A percentile compares a stretch with the other conserved stretches of the same genome.
phyloP scores from a whole-genome alignment of 768 basidiomycete species.

The Lactarius quietus region DNA sequence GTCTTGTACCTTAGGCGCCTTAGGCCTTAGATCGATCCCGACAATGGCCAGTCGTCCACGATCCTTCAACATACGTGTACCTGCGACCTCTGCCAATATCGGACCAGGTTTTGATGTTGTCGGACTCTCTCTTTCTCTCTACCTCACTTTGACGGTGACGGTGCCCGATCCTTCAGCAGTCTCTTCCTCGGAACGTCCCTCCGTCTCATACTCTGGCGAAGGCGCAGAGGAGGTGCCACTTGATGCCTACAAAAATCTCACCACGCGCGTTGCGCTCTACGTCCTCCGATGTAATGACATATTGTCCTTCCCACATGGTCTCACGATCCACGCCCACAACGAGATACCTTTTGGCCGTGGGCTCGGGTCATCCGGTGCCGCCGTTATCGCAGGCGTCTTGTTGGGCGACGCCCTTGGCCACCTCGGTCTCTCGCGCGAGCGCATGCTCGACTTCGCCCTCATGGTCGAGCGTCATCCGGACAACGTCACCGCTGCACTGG shows the following conservation, averaged over 20 bases:
- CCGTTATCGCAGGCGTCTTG: slow-evolving; percentile 96
- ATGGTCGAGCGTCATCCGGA: slow-evolving; percentile 99
- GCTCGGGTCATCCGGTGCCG: slow-evolving; percentile 95
- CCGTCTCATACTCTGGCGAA: slow-evolving; percentile 79
- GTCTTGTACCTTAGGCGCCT: too few relatives aligned
- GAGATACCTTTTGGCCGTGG: slow-evolving; percentile 98
- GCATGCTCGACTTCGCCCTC: slow-evolving; percentile 91
- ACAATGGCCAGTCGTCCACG: slow-evolving; percentile 10
- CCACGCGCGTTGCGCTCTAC: slow-evolving; percentile 95
- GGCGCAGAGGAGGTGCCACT: slow-evolving; percentile 90
- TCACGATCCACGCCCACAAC: slow-evolving; percentile 79
- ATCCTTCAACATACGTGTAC: slow-evolving; percentile 72
- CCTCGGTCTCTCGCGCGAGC: slow-evolving; percentile 60
- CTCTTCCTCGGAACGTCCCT: slow-evolving; percentile 40
- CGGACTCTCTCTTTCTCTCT: slow-evolving; percentile 90
- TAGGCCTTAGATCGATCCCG: too few relatives aligned
- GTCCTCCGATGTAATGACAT: slow-evolving; percentile 88
- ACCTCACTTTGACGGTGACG: slow-evolving; percentile 70
- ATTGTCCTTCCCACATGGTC: slow-evolving; percentile 66
- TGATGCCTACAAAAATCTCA: slow-evolving; percentile 94
- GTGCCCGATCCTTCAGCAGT: slow-evolving; percentile 31
- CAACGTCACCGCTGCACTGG: slow-evolving; percentile 95
- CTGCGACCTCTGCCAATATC: slow-evolving; percentile 98
- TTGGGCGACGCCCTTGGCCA: slow-evolving; percentile 81
- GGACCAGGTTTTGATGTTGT: slow-evolving; percentile 99